Base-by-base conservation (phyloP, 2,329 filamentous ascomycete genomes). In the Colletotrichum tanaceti region DNA sequence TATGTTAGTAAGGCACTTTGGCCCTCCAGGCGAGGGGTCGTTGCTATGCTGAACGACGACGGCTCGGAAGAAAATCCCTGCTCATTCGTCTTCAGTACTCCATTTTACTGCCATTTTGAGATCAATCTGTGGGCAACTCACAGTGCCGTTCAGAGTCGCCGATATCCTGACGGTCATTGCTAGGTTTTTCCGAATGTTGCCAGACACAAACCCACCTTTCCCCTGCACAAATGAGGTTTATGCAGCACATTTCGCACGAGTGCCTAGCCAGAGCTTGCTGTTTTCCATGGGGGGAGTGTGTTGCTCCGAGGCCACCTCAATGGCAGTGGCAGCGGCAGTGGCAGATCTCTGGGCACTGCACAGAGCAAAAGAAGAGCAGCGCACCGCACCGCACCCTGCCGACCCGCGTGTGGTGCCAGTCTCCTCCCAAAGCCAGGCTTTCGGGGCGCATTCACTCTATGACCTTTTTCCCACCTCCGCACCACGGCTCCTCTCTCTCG, bases 351-450 rank as follows among this genome's bases (percentile, higher is more conserved):
- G 7, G 7, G 32, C 43, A 35, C 59, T 68, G 68, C 59, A 66
- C 46, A 46, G 58, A 59, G 63, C 54, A 50, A 68, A 64, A 68
- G 52, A 62, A 32, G 57, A 35, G 58, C 60, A 46, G 60, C 65
- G 66, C 69, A 71, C 65, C 39, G 66, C 69, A 71, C 65, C 39
- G 50, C 68, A 68, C 68, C 63, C 59, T 62, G 41, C 61, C 58
- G 52, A 24, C 65, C 68, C 65, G 59, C 54, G 54, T 69, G 68
- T 44, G 52, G 41, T 64, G 38, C 59, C 65, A 22, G 47, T 68
- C 52, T 64, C 58, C 58, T 70, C 58, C 63, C 63, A 63, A 54
- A 46, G 64, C 65, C 64, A 70, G 38, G 68, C 59, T 62, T 41
- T 61, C 58, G 61, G 57, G 60, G 57, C 60, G 65, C 68, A 68